Evolutionary conservation across 2,329 filamentous ascomycete species (phyloP), one percentile per base, ranked within the genome.

Genomic region (Sclerotinia subarctica): DNA sequence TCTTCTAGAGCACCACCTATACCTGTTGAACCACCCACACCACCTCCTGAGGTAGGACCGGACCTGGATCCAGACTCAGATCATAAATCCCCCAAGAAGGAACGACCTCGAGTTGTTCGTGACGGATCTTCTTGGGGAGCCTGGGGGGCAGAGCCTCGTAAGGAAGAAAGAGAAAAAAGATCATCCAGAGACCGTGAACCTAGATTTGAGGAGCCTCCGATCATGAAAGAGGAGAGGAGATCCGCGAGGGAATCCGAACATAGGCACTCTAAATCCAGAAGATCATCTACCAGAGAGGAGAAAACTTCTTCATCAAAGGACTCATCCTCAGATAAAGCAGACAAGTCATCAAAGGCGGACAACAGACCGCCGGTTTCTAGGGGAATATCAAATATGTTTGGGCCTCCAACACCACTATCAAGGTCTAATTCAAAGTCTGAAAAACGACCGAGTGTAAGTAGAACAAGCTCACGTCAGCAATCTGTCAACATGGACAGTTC

Each of bases 101-200:
- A 96, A 71, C 90, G 93, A 19, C 81, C 90, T 38, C 92, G 90
- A 75, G 86, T 93, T 71, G 91, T 88, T 73, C 90, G 92, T 49
- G 84, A 86, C 69, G 84, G 83, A 47, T 82, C 86, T 17, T 88
- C 90, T 42, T 95, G 93, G 92, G 90, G 88, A 47, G 87, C 88
- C 77, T 94, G 90, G 90, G 86, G 85, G 24, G 84, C 87, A 21
- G 81, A 83, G 26, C 69, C 72, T 59, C 77, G 77, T 71, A 83
- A 82, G 72, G 74, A 77, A 32, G 75, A 78, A 64, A 75, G 83
- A 81, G 72, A 73, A 75, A 75, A 76, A 68, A 75, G 73, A 59
- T 70, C 73, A 26, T 75, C 74, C 38, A 77, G 74, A 60, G 76
- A 82, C 29, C 69, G 69, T 47, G 74, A 74, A 46, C 24, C 70